Evolutionary conservation across 2,329 filamentous ascomycete genomes (phyloP).

Genomic region (Fusarium coffeatum): DNA sequence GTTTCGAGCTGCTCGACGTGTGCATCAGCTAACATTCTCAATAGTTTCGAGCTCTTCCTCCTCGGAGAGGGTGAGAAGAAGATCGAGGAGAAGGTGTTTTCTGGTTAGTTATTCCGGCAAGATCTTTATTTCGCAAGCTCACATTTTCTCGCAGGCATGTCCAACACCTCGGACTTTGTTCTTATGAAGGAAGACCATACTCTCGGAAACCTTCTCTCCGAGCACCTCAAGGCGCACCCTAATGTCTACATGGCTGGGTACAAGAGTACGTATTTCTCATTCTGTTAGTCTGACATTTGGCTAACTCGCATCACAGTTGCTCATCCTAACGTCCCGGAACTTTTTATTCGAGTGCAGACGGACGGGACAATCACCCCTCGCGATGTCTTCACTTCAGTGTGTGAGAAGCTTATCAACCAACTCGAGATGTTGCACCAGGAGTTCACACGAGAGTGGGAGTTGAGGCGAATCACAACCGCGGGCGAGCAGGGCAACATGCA

Average conservation of each 20-base stretch:
- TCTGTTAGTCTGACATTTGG: too few relatives aligned
- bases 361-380: constrained; percentile 90
- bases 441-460: constrained; percentile 91
- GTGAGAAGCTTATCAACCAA: constrained; percentile 83
- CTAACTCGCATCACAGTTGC: constrained; percentile 54
- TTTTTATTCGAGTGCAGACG: constrained; percentile 86
- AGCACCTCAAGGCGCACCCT: constrained; percentile 84
- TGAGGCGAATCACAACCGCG: constrained; percentile 84
- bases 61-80: constrained; percentile 92
- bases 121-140: background rate
- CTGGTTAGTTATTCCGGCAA: constrained; percentile 70
- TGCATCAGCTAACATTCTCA: constrained; percentile 36
- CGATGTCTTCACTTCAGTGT: constrained; percentile 84
- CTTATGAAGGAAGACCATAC: constrained; percentile 98
- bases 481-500: constrained; percentile 66
- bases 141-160: constrained; percentile 69
- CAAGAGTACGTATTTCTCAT: constrained; percentile 70
- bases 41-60: constrained; percentile 92
- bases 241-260: constrained; percentile 93
- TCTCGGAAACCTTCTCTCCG: constrained; percentile 87
- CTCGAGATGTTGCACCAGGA: constrained; percentile 84
- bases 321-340: constrained; percentile 70
- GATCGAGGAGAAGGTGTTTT: constrained; percentile 87
- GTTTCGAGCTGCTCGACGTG: background rate
- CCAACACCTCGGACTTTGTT: constrained; percentile 94